Base-by-base conservation (phyloP, 2,329 filamentous ascomycete genomes). In the Paecilomyces formosus region DNA sequence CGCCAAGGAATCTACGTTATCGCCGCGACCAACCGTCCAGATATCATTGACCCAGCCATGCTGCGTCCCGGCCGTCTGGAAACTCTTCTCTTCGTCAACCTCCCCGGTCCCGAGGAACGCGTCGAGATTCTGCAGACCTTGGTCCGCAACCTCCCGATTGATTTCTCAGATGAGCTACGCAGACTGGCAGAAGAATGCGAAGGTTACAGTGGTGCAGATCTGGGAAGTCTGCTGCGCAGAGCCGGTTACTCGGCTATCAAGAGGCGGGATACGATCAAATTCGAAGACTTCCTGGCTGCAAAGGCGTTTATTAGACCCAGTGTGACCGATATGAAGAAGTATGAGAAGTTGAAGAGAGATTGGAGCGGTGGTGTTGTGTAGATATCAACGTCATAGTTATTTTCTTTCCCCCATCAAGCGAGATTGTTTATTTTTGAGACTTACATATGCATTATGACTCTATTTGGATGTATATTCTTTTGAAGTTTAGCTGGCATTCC, bases 11-110 rank as follows among this genome's bases (percentile, higher is more conserved):
- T 99, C 62, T 97, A 94, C 73, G 88, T 99, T 15, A 91, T 99
- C 59, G 94, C 90, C 24, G 94, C 94, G 0, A 97, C 94, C 1
- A 99, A 99, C 73, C 81, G 94, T 0, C 93, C 93, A 0, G 93
- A 97, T 70, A 96, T 96, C 78, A 97, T 99, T 65, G 94, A 99
- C 71, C 87, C 90, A 1, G 94, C 94, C 1, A 96, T 99, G 85
- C 82, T 97, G 11, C 88, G 94, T 1, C 93, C 94, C 0, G 94
- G 94, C 0, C 87, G 94, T 26, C 81, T 99, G 1, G 93, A 92
- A 63, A 93, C 88, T 0, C 84, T 88, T n/a, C 82, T 97, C 26
- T 97, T 93, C 65, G 88, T 99, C 45, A 92, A 94, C 67, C 78
- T 97, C 0, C 94, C 94, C 0, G 87, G 85, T 26, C 79, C 87